A percentile compares a stretch with the other conserved stretches of the same genome.
Evolutionary conservation across 495 filamentous ascomycete genomes (phyloP).

Genomic region (Bombardia bombarda): DNA sequence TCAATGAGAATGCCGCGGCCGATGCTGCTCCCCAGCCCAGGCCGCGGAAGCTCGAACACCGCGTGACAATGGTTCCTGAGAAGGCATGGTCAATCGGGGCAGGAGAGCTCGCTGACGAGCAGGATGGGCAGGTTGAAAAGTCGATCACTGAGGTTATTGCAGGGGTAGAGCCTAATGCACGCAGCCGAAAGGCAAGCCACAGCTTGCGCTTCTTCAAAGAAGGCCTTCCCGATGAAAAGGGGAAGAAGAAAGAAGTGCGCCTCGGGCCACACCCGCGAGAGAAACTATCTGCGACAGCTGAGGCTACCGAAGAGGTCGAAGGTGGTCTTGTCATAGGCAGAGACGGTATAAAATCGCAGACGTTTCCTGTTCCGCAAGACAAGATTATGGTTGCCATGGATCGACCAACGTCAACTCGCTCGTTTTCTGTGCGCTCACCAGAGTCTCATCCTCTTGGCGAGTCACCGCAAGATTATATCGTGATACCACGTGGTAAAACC

Average conservation of each 20-base stretch:
- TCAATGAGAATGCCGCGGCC: conserved; percentile 16
- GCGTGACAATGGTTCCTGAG: conserved; percentile 35
- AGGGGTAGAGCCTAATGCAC: conserved; percentile 66
- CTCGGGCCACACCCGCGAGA: conserved; percentile 20
- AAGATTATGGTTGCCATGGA: conserved; percentile 4
- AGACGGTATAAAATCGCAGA: neutral
- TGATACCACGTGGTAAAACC: too few species aligned
- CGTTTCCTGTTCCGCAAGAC: neutral
- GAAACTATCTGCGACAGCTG: conserved; percentile 18
- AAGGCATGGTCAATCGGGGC: conserved; percentile 51
- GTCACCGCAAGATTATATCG: conserved; percentile 16
- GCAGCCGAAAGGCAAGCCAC: conserved; percentile 92
- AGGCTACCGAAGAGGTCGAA: conserved; percentile 9
- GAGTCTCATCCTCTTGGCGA: conserved; percentile 7
- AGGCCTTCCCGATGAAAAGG: conserved; percentile 56
- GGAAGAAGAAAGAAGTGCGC: conserved; percentile 33
- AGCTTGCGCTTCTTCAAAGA: conserved; percentile 89
- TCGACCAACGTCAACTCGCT: conserved; percentile 4
- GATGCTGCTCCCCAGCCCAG: conserved; percentile 30
- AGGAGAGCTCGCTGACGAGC: conserved; percentile 25
- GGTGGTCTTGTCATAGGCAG: neutral
- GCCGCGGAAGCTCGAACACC: conserved; percentile 36
- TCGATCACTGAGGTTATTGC: conserved; percentile 75
- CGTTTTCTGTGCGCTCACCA: conserved; percentile 10
- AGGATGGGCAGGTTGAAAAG: conserved; percentile 60